Percentiles rank a stretch among this genome's conserved stretches.
phyloP scores from a whole-genome alignment of 257 asterid species.

The Paulownia fortunei region DNA sequence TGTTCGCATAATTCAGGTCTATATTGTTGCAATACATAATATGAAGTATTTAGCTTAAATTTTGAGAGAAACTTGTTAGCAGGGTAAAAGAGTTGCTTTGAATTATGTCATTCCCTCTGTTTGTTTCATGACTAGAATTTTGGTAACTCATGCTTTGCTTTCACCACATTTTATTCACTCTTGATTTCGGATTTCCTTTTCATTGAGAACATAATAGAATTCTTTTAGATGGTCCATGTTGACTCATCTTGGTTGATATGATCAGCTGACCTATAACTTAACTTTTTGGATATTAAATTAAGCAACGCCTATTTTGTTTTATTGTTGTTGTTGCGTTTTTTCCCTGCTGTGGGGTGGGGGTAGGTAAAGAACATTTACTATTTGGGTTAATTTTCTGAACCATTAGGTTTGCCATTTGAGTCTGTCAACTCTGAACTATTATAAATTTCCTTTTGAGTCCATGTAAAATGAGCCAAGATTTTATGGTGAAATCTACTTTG shows the following conservation, averaged over 20 bases:
- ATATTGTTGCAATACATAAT: neutral
- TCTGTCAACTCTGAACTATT: too few species aligned
- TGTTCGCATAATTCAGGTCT: neutral
- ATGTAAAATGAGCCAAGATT: neutral
- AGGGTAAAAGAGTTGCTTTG: neutral
- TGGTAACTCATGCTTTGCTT: neutral
- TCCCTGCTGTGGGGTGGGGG: too few species aligned
- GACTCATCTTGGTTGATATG: neutral
- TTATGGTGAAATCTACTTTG: neutral
- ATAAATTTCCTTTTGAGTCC: too few species aligned
- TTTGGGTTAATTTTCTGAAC: too few species aligned
- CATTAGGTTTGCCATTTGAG: too few species aligned
- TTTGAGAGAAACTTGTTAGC: neutral
- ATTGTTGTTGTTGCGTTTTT: neutral
- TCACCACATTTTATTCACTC: neutral
- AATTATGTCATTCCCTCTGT: neutral
- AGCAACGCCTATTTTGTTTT: neutral
- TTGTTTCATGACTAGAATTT: neutral
- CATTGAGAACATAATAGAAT: neutral
- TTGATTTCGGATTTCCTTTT: neutral
- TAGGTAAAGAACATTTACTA: too few species aligned
- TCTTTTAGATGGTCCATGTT: neutral
- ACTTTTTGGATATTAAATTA: neutral
- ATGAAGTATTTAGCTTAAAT: neutral
- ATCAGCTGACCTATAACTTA: neutral